Conservation (phyloP, 2,329 filamentous ascomycete species). For the Pseudocercospora fijiensis region DNA sequence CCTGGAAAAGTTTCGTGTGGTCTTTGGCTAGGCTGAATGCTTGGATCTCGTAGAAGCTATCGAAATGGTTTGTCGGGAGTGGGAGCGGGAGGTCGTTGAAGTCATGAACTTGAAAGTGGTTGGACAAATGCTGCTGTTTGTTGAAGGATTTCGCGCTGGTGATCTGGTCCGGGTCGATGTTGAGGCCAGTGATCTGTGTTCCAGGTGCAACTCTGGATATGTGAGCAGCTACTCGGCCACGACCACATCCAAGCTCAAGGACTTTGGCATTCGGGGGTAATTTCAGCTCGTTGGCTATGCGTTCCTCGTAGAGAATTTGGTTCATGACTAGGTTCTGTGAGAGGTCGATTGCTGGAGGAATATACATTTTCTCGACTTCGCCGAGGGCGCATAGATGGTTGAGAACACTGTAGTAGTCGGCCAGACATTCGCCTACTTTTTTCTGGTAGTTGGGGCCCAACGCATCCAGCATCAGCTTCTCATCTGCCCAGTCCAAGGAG, state of each 20-base stretch:
- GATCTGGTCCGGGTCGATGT: constrained; percentile 35
- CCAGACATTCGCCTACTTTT: constrained; percentile 31
- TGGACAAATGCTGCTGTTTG: constrained; percentile 22
- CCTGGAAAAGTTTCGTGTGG: constrained; percentile 25
- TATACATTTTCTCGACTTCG: constrained; percentile 36
- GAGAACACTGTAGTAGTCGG: constrained; percentile 34
- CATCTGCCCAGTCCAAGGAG: constrained; percentile 34
- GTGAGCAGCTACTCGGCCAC: constrained; percentile 35
- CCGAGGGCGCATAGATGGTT: constrained; percentile 36
- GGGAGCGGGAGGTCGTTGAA: constrained; percentile 35
- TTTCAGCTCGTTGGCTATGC: constrained; percentile 30
- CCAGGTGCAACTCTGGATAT: constrained; percentile 28
- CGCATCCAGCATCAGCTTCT: constrained; percentile 31
- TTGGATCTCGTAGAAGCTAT: constrained; percentile 37
- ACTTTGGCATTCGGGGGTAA: constrained; percentile 31
- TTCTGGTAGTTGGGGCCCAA: constrained; percentile 32
- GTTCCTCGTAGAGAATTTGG: constrained; percentile 34
- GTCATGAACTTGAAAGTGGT: constrained; percentile 30
- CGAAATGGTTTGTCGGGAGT: constrained; percentile 28
- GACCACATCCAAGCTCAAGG: constrained; percentile 34
- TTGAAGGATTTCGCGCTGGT: constrained; percentile 31
- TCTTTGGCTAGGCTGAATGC: constrained; percentile 35
- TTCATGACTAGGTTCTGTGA: constrained; percentile 26
- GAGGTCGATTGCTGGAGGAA: constrained; percentile 32
- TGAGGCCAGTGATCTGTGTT: constrained; percentile 32